Evolutionary conservation across 2,329 filamentous ascomycete species (phyloP).

Genomic region (Fusarium floridanum): DNA sequence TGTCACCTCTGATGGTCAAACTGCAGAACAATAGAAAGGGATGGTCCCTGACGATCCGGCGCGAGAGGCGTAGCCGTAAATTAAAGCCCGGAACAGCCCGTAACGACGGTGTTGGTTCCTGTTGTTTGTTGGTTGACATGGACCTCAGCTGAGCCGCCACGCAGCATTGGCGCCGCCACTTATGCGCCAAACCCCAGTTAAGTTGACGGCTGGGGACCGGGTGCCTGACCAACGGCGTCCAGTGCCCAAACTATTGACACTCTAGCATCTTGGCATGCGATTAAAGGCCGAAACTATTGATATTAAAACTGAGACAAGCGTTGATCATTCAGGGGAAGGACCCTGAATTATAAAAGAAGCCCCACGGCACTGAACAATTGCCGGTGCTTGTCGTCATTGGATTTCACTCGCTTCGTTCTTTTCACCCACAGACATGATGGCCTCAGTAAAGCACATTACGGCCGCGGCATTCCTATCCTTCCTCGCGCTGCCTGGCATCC

Average conservation of each 20-base stretch:
- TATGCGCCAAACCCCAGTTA: background rate
- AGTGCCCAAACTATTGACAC: background rate
- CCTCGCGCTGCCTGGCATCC: background rate
- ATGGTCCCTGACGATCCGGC: too few relatives aligned
- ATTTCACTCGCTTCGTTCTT: background rate
- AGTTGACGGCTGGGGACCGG: background rate
- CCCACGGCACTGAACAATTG: background rate
- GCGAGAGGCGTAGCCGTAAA: background rate
- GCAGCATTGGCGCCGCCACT: background rate
- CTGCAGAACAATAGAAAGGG: too few relatives aligned
- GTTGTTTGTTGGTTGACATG: background rate
- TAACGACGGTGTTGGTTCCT: background rate
- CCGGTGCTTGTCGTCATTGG: background rate
- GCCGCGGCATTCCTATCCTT: background rate
- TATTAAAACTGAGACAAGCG: background rate
- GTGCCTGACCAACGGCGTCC: background rate
- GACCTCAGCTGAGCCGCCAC: background rate
- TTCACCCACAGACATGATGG: background rate
- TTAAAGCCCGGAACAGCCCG: background rate
- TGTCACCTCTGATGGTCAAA: too few relatives aligned
- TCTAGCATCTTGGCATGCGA: background rate
- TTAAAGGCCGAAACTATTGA: background rate
- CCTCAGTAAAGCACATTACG: background rate
- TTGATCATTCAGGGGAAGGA: background rate
- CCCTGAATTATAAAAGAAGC: background rate